Percentiles rank a stretch among this genome's conserved stretches.
Evolutionary conservation across 441 rosid genomes (phyloP).

Genomic region (Melastoma candidum): DNA sequence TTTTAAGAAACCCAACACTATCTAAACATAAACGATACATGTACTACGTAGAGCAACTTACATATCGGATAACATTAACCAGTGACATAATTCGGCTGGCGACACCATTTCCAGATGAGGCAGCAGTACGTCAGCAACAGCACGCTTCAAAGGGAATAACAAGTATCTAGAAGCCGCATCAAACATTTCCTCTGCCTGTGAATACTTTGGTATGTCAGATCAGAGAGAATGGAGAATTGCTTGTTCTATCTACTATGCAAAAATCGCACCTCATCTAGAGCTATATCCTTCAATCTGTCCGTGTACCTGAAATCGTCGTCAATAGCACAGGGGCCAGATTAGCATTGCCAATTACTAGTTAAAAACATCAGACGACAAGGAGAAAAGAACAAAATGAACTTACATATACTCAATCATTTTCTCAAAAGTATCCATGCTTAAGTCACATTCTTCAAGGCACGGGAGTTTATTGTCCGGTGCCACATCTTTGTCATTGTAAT

Average conservation of each 20-base stretch:
- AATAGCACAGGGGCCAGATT: not conserved
- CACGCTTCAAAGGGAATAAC: slow-evolving; percentile 87
- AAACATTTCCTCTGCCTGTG: slow-evolving; percentile 87
- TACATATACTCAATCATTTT: slow-evolving; percentile 94
- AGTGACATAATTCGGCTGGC: slow-evolving; percentile 79
- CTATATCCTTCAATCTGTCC: slow-evolving; percentile 76
- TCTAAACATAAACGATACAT: not conserved
- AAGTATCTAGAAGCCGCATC: slow-evolving; percentile 96
- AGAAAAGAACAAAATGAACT: slow-evolving; percentile 22
- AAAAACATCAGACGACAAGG: not conserved
- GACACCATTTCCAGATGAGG: slow-evolving; percentile 76
- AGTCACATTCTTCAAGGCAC: slow-evolving; percentile 75
- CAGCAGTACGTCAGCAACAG: slow-evolving; percentile 83
- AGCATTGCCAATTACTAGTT: not conserved
- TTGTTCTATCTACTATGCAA: slow-evolving; percentile 11
- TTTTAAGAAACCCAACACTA: not conserved
- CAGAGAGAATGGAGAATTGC: not conserved
- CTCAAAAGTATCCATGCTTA: slow-evolving; percentile 71
- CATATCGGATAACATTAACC: slow-evolving; percentile 88
- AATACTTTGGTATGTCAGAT: slow-evolving; percentile 1
- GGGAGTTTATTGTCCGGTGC: slow-evolving; percentile 38
- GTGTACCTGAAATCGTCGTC: slow-evolving; percentile 60
- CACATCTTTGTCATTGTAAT: slow-evolving; percentile 46
- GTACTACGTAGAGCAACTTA: slow-evolving; percentile 24
- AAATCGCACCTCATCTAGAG: slow-evolving; percentile 52